Conservation (phyloP, 2,329 filamentous ascomycete genomes). For the Penicillium sp. region DNA sequence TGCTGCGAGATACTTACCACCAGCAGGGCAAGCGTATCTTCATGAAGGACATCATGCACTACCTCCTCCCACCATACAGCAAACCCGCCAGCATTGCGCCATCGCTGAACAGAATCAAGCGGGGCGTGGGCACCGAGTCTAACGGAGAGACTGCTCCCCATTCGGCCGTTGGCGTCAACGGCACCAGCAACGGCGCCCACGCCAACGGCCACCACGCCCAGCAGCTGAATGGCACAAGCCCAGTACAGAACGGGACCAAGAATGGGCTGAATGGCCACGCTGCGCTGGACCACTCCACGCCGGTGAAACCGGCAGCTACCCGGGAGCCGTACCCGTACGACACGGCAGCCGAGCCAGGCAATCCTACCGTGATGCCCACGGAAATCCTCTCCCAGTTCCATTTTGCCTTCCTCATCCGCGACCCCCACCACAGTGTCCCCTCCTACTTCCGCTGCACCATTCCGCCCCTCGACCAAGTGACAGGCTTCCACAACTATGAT, state of each 20-base stretch:
- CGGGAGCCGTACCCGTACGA: slow-evolving; percentile 50
- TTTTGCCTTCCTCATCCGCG: slow-evolving; percentile 92
- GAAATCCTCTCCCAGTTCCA: slow-evolving; percentile 81
- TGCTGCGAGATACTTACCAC: slow-evolving; percentile 39
- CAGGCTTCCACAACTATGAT: slow-evolving; percentile 79
- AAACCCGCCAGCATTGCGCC: slow-evolving; percentile 63
- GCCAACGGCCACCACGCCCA: slow-evolving; percentile 17
- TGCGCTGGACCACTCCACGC: slow-evolving; percentile 20
- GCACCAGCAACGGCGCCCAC: slow-evolving; percentile 10
- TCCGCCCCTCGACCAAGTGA: slow-evolving; percentile 71
- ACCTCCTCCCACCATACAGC: slow-evolving; percentile 67
- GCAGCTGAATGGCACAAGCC: slow-evolving; percentile 6
- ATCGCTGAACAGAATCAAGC: slow-evolving; percentile 56
- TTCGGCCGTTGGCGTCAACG: slow-evolving; percentile 19
- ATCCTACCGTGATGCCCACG: slow-evolving; percentile 82
- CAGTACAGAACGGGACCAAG: slow-evolving; percentile 2
- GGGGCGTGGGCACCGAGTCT: slow-evolving; percentile 51
- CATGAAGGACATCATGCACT: slow-evolving; percentile 96
- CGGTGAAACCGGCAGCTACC: slow-evolving; percentile 12
- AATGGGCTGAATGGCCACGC: slow-evolving; percentile 4
- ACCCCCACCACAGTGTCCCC: slow-evolving; percentile 79
- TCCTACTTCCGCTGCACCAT: slow-evolving; percentile 92
- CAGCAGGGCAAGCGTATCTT: slow-evolving; percentile 81
- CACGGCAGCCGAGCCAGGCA: slow-evolving; percentile 55
- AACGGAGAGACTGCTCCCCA: slow-evolving; percentile 13